phyloP scores from a whole-genome alignment of 2,329 filamentous ascomycete genomes.

The Aquanectria penicillioides region DNA sequence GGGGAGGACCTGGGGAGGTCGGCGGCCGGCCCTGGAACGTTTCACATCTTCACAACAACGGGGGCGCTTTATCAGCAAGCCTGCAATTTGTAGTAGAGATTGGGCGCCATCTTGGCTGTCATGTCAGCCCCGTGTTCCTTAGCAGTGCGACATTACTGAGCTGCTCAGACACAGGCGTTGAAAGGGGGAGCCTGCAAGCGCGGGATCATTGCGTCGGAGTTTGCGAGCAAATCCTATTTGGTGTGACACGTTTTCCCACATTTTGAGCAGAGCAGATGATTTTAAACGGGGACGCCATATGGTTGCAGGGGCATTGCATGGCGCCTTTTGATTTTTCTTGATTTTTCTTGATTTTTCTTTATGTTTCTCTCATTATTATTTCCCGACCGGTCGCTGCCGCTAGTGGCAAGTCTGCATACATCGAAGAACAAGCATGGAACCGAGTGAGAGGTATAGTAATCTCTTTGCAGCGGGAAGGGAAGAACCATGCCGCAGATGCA shows the following conservation, averaged over 20 bases:
- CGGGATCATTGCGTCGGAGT: constrained; percentile 12
- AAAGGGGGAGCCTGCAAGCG: constrained; percentile 1
- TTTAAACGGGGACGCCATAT: constrained; percentile 11
- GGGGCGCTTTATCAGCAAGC: constrained; percentile 3
- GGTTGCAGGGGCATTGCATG: constrained; percentile 19
- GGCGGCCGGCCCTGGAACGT: constrained; percentile 8
- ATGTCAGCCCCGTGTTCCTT: constrained; percentile 11
- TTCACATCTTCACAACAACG: constrained; percentile 14
- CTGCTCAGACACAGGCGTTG: not conserved
- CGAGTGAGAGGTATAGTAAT: too few relatives aligned
- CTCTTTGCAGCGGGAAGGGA: constrained; percentile 6
- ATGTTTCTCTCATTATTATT: not conserved
- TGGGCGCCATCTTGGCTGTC: constrained; percentile 1
- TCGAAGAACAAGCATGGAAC: too few relatives aligned
- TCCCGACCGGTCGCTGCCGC: too few relatives aligned
- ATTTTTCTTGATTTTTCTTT: not conserved
- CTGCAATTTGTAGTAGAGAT: constrained; percentile 14
- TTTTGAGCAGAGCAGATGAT: constrained; percentile 5
- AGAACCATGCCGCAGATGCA: not conserved
- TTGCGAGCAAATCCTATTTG: constrained; percentile 1
- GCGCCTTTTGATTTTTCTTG: not conserved
- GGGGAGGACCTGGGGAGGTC: not conserved
- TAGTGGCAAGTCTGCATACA: constrained; percentile 14
- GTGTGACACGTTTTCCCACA: constrained; percentile 16
- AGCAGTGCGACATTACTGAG: not conserved